Evolutionary conservation across 257 asterid genomes (phyloP).

Genomic region (Solanum rostratum): DNA sequence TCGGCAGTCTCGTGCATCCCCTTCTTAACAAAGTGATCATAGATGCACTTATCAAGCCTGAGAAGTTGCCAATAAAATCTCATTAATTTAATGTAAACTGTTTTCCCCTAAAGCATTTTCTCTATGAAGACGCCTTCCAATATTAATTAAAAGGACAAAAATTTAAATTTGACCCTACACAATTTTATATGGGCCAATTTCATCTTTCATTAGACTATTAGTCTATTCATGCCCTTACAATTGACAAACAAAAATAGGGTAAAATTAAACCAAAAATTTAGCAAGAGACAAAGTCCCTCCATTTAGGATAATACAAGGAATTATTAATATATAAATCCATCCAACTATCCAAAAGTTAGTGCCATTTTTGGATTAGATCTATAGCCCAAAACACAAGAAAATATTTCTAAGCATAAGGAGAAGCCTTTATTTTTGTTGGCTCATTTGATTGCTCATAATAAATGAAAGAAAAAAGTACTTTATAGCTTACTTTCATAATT

Average conservation of each 20-base stretch:
- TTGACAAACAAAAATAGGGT: too few species aligned
- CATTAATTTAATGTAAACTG: neutral
- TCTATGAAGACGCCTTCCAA: neutral
- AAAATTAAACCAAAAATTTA: too few species aligned
- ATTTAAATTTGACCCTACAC: neutral
- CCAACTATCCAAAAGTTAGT: neutral
- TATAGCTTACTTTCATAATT: neutral
- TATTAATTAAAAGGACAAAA: neutral
- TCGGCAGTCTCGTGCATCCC: conserved; percentile 13
- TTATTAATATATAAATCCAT: neutral
- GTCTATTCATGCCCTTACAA: neutral
- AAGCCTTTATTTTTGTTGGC: neutral
- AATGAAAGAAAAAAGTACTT: neutral
- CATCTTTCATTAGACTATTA: too few species aligned
- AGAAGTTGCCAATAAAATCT: neutral
- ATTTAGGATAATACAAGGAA: neutral
- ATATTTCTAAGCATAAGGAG: neutral
- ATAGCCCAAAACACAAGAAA: neutral
- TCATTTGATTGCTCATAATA: neutral
- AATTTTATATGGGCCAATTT: neutral
- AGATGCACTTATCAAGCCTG: neutral
- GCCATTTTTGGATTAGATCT: neutral
- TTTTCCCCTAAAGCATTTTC: neutral
- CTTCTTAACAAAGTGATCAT: conserved; percentile 18
- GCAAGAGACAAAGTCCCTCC: neutral